Evolutionary conservation across 1,284 basidiomycete genomes (phyloP), one percentile per base, ranked within the genome.

Genomic region (Rhodotorula mucilaginosa): DNA sequence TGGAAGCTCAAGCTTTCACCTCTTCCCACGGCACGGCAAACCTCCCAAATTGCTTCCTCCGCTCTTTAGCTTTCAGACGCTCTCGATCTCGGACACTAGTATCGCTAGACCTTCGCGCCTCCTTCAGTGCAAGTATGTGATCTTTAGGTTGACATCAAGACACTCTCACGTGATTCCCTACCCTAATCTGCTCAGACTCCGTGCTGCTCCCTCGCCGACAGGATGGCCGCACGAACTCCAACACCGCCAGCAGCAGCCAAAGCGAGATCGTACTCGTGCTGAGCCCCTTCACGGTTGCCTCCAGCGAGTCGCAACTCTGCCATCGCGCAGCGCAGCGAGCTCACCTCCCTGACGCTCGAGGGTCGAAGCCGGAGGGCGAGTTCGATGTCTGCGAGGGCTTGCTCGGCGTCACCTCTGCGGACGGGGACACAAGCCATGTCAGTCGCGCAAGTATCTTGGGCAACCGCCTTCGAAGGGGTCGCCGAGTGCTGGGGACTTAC

Each of bases 371-470:
- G 64, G 13, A 70, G 34, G 1, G 59, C 71, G 18, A 48, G 44
- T 5, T 64, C 63, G 26, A 72, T 63, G 57, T 70, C 73, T 29
- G 48, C 44, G 0, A 74, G 62, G 8, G 73, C 73, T 21, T 54
- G 34, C 19, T 62, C 61, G 15, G 49, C 46, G n/a, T 72, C 71
- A 13, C 71, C 61, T 48, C 73, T 74, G 63, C n/a, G 26, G 12
- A 44, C 10, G 39, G 39, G 12, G 39, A 44, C 39, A 13, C 10
- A 44, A 29, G 3, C 52, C 52, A 54, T 4, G 52, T 21, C 52
- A 15, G 21, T 13, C 12, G 21, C 26, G 26, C 26, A 26, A 7
- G 34, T 15, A 12, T 19, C 15, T 46, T n/a, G 44, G 47, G 5
- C 13, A 21, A 54, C 15, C 19, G 13, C 13, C 26, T 46, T 4